Conservation (phyloP, 768 basidiomycete genomes). For the Suillus lakei region DNA sequence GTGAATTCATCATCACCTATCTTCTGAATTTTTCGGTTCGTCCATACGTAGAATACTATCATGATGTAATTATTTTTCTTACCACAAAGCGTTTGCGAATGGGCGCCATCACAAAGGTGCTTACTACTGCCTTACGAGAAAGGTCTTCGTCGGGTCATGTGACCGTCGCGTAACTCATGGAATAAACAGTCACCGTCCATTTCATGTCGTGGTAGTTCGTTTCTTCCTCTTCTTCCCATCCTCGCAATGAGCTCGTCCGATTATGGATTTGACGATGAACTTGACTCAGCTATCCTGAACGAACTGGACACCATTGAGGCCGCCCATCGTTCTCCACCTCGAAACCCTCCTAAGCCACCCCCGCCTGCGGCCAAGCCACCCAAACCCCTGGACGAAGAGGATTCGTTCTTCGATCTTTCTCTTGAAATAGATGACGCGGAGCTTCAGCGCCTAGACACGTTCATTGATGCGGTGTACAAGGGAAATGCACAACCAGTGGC, state of each 20-base stretch:
- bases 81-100: neutral
- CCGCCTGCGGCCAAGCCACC: constrained; percentile 6
- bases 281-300: constrained; percentile 61
- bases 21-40: neutral
- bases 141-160: constrained; percentile 1
- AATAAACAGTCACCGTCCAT: neutral
- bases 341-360: constrained; percentile 20
- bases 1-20: neutral
- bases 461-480: constrained; percentile 53
- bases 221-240: constrained; percentile 1
- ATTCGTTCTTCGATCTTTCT: constrained; percentile 55
- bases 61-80: neutral
- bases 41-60: neutral
- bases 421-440: constrained; percentile 63
- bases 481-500: constrained; percentile 45
- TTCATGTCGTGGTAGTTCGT: neutral
- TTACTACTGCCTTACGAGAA: too few relatives aligned
- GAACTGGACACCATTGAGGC: constrained; percentile 78
- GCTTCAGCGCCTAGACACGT: constrained; percentile 55
- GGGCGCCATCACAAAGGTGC: neutral
- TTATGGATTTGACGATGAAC: constrained; percentile 71
- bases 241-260: constrained; percentile 69
- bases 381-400: constrained; percentile 39
- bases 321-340: constrained; percentile 40
- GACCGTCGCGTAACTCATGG: neutral